phyloP scores from a whole-genome alignment of 768 basidiomycete species.

The Trametes coccinea region DNA sequence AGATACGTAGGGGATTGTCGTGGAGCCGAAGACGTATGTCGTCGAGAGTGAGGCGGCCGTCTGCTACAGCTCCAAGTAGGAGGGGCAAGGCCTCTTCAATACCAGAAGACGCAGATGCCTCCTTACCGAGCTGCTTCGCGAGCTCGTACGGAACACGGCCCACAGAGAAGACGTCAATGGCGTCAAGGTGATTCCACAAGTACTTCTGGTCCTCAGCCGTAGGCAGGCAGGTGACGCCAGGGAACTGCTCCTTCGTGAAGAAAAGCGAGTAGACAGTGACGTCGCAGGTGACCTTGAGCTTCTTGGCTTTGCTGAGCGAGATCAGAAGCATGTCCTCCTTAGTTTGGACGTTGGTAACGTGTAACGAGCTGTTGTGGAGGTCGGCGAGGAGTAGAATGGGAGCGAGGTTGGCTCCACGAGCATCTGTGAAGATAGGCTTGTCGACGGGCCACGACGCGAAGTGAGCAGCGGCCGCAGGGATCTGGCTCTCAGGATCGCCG shows the following conservation, averaged over 20 bases:
- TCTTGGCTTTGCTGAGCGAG: constrained; percentile 90
- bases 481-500: constrained; percentile 47
- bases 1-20: constrained; percentile 92
- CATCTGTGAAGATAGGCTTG: constrained; percentile 94
- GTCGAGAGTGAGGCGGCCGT: constrained; percentile 77
- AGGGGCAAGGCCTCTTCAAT: constrained; percentile 86
- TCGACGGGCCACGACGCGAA: constrained; percentile 89
- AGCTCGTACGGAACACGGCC: constrained; percentile 82
- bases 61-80: constrained; percentile 79
- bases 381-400: constrained; percentile 93
- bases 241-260: constrained; percentile 78
- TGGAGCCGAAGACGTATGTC: constrained; percentile 82
- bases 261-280: constrained; percentile 91
- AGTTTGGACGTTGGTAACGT: constrained; percentile 86
- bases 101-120: constrained; percentile 71
- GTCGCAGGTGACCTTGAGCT: constrained; percentile 94
- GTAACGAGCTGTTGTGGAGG: constrained; percentile 83
- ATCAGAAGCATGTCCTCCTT: constrained; percentile 89
- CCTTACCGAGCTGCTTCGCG: constrained; percentile 59
- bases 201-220: constrained; percentile 73
- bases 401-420: constrained; percentile 85
- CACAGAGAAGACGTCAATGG: constrained; percentile 89
- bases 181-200: constrained; percentile 81
- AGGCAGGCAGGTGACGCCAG: constrained; percentile 64
- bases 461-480: constrained; percentile 80